Conservation (phyloP, 2,329 filamentous ascomycete genomes). For the Aspergillus ustus region DNA sequence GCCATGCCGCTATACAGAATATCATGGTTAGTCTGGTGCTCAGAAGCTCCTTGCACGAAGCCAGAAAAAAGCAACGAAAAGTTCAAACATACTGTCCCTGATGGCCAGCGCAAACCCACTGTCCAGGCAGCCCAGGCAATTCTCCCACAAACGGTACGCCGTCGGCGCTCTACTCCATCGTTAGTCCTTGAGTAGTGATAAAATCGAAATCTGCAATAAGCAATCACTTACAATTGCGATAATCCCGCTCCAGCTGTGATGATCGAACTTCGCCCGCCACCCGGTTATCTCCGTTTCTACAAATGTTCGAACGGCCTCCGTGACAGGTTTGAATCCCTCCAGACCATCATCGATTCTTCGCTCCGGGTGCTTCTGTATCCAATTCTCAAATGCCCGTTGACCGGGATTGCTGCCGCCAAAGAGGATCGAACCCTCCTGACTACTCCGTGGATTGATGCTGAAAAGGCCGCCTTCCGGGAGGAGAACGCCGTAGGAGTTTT, state of each 20-base stretch:
- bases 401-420: conserved; percentile 10
- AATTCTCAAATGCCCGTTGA: not conserved
- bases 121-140: not conserved
- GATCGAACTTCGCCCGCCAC: not conserved
- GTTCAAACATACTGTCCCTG: conserved; percentile 10
- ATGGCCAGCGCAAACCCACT: conserved; percentile 14
- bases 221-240: not conserved
- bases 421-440: not conserved
- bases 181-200: not conserved
- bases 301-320: not conserved
- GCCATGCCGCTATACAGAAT: conserved; percentile 2
- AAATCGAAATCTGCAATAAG: not conserved
- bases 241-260: conserved; percentile 6
- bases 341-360: conserved; percentile 1
- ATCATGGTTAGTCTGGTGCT: not conserved
- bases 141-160: conserved; percentile 9
- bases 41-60: not conserved
- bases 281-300: not conserved
- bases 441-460: conserved; percentile 7
- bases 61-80: not conserved
- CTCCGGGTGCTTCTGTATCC: conserved; percentile 3
- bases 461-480: not conserved
- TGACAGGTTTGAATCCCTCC: not conserved
- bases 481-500: conserved; percentile 7
- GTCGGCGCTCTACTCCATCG: conserved; percentile 1